Evolutionary conservation across 2,329 filamentous ascomycete genomes (phyloP), one percentile per base, ranked within the genome.

Genomic region (Tolypocladium nubicola): DNA sequence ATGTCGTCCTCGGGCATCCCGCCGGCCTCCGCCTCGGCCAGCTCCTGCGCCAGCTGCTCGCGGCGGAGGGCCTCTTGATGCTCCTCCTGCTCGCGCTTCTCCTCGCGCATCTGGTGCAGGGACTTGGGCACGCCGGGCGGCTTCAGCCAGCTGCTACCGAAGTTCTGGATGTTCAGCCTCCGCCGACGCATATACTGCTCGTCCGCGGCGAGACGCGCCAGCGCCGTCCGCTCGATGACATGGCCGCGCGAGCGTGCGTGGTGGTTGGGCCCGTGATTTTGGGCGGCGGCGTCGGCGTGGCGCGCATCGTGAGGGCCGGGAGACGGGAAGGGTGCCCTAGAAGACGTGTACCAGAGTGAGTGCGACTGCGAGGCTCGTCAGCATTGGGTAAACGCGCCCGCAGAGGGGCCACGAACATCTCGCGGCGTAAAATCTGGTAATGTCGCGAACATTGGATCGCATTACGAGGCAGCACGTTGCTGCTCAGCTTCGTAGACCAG

Each of bases 81-180:
- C 71, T 99, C 94, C 68, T 93, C 87, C 57, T 89, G 82, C 75
- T 99, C 94, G 13, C 88, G 83, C 63, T 87, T 85, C 75, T 99
- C 94, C 73, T 99, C 94, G 47, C 88, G 86, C 74, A 91, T 83
- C 61, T 95, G 91, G 68, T 95, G 87, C 59, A 96, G 83, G 1
- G 93, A 96, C 78, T 97, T 99, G 58, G 84, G 71, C 57, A 96
- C 81, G 9, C 93, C 94, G 0, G 90, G 91, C 0, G 94, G 94
- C 58, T 88, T 89, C 57, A 99, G 86, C 94, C 94, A 99, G 50
- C 82, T 83, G 62, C 86, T 88, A 59, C 94, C 94, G 68, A 95
- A 97, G 66, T 91, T 89, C 53, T 88, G 83, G 37, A 97, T 87
- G 63, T 93, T 90, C 53, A 83, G 75, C 66, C 92, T 90, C 52